These are phyloP conservation scores for Holtermannia corniformis DNA, from an alignment of 768 basidiomycete species.

Conservation along the genomic window DNA sequence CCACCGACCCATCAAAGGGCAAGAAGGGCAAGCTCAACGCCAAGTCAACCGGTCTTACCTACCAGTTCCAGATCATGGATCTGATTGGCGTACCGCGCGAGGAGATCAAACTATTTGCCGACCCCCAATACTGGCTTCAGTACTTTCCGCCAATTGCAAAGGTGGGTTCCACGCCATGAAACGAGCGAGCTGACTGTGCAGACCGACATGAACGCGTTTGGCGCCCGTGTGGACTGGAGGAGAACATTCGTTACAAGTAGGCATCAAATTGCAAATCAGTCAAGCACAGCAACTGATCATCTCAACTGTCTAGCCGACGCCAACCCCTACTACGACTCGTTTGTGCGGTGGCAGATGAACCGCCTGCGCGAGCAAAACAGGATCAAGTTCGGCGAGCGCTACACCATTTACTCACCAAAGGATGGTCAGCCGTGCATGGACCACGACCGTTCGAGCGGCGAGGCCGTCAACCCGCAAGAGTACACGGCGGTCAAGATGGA, in stretches of 20 bases:
- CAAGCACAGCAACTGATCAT: not conserved
- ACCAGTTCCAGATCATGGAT: slow-evolving; percentile 99
- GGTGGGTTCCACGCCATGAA: slow-evolving; percentile 44
- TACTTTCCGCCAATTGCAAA: slow-evolving; percentile 95
- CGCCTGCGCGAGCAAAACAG: slow-evolving; percentile 75
- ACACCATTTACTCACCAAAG: slow-evolving; percentile 97
- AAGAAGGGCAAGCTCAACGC: slow-evolving; percentile 93
- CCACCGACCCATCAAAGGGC: slow-evolving; percentile 52
- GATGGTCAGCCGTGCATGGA: slow-evolving; percentile 99
- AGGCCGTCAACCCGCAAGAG: slow-evolving; percentile 89
- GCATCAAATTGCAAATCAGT: too few relatives aligned
- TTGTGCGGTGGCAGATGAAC: slow-evolving; percentile 97
- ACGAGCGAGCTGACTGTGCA: slow-evolving; percentile 16
- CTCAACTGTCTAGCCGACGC: slow-evolving; percentile 57
- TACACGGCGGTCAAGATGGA: slow-evolving; percentile 93
- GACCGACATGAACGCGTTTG: slow-evolving; percentile 71
- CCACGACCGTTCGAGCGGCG: slow-evolving; percentile 91
- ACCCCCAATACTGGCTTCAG: slow-evolving; percentile 83
- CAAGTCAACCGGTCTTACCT: slow-evolving; percentile 84
- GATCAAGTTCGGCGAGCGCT: slow-evolving; percentile 96
- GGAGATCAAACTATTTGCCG: slow-evolving; percentile 94
- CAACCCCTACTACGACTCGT: slow-evolving; percentile 94
- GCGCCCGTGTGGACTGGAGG: slow-evolving; percentile 97
- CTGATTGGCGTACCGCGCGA: slow-evolving; percentile 76
- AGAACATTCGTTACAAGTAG: slow-evolving; percentile 75